A percentile compares a stretch with the other conserved stretches of the same genome.
Evolutionary conservation across 2,329 filamentous ascomycete species (phyloP).

Genomic region (Diaporthe citriasiana): DNA sequence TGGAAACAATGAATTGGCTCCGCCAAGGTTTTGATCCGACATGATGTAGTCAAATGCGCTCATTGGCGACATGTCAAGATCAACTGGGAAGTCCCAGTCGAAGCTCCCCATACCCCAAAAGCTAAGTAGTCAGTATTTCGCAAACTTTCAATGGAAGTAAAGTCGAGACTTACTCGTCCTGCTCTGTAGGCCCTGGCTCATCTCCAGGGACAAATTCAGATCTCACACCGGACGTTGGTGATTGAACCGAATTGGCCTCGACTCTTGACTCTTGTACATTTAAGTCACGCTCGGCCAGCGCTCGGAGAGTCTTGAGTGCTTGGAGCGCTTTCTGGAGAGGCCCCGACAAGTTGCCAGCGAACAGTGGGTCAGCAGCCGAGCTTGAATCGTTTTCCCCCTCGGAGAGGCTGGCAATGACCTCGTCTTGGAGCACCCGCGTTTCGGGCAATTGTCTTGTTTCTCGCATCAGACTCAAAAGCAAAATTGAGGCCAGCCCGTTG

Average conservation of each 20-base stretch:
- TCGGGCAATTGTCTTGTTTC: conserved; percentile 37
- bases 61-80: conserved; percentile 27
- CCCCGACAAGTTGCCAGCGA: neutral
- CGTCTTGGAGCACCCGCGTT: conserved; percentile 20
- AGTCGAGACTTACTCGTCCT: neutral
- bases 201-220: neutral
- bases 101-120: conserved; percentile 2
- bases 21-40: conserved; percentile 21
- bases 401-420: conserved; percentile 28
- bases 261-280: neutral
- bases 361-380: neutral
- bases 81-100: conserved; percentile 10
- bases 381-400: conserved; percentile 8
- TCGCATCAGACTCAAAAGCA: conserved; percentile 39
- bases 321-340: conserved; percentile 23
- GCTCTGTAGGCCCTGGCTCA: neutral
- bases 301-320: conserved; percentile 2
- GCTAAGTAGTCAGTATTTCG: neutral
- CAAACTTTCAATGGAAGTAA: neutral
- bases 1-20: neutral
- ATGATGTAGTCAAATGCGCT: conserved; percentile 32
- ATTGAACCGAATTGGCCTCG: neutral
- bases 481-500: conserved; percentile 37
- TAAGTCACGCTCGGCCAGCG: neutral
- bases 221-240: neutral